phyloP scores from a whole-genome alignment of 2,329 filamentous ascomycete species.

The Cladosporium phlei region DNA sequence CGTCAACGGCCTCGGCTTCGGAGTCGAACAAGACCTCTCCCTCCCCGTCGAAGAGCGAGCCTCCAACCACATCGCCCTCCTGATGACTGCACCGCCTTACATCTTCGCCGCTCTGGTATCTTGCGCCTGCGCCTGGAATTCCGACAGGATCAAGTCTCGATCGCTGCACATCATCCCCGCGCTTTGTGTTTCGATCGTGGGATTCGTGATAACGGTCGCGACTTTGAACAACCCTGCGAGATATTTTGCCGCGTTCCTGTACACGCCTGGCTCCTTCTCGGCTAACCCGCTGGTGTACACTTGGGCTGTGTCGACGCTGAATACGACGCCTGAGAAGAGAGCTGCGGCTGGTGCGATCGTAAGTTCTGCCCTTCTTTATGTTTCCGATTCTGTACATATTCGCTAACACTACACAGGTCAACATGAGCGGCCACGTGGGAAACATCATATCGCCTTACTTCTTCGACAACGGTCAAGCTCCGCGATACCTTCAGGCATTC shows the following conservation, averaged over 20 bases:
- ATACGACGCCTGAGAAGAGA: constrained; percentile 37
- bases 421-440: constrained; percentile 35
- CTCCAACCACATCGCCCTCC: not conserved
- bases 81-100: constrained; percentile 53
- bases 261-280: constrained; percentile 30
- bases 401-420: constrained; percentile 35
- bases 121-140: constrained; percentile 3
- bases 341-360: constrained; percentile 35
- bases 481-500: constrained; percentile 10
- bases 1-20: not conserved
- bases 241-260: constrained; percentile 32
- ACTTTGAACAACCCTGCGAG: constrained; percentile 14
- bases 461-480: constrained; percentile 23
- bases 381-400: constrained; percentile 31
- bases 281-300: constrained; percentile 35
- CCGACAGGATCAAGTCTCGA: constrained; percentile 5
- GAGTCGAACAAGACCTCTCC: not conserved
- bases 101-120: constrained; percentile 47
- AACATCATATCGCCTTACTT: constrained; percentile 40
- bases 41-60: not conserved
- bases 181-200: not conserved
- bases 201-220: constrained; percentile 3
- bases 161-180: constrained; percentile 6
- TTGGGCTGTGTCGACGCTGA: constrained; percentile 34
- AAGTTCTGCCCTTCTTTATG: constrained; percentile 27